phyloP scores from a whole-genome alignment of 2,329 filamentous ascomycete genomes.

The Cadophora gregata region DNA sequence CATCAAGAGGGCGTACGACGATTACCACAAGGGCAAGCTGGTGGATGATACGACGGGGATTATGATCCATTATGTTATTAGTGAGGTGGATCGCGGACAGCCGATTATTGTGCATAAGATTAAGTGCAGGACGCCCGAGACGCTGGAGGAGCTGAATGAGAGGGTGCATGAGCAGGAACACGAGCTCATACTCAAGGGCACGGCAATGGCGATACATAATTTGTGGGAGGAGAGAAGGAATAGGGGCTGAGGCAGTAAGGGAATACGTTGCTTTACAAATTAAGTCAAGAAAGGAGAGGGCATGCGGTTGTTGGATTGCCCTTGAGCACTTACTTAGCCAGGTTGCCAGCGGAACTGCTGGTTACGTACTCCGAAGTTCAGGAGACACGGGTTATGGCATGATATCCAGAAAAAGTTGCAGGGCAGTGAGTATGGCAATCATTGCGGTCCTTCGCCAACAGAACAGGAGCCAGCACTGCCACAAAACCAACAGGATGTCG shows the following conservation, averaged over 20 bases:
- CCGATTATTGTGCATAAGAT: constrained; percentile 76
- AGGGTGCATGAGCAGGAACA: constrained; percentile 82
- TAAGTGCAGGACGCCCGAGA: constrained; percentile 67
- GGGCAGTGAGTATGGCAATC: too few relatives aligned
- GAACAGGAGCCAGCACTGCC: too few relatives aligned
- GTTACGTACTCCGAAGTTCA: too few relatives aligned
- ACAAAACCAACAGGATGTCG: too few relatives aligned
- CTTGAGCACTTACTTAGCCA: too few relatives aligned
- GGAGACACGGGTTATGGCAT: too few relatives aligned
- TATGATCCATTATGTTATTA: constrained; percentile 62
- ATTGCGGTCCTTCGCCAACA: too few relatives aligned
- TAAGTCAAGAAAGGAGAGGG: background rate
- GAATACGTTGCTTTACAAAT: background rate
- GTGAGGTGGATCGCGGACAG: constrained; percentile 80
- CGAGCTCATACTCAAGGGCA: constrained; percentile 78
- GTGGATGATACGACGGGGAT: constrained; percentile 75
- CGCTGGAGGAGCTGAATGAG: constrained; percentile 68
- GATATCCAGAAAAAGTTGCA: too few relatives aligned
- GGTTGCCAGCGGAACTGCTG: too few relatives aligned
- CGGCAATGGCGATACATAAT: constrained; percentile 55
- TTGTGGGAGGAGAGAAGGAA: constrained; percentile 42
- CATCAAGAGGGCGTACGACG: constrained; percentile 78
- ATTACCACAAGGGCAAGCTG: constrained; percentile 68
- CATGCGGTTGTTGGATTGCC: background rate
- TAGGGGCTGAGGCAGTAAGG: background rate